Evolutionary conservation across 805 yeast species (phyloP).

Genomic region (Zygosaccharomyces lentus): DNA sequence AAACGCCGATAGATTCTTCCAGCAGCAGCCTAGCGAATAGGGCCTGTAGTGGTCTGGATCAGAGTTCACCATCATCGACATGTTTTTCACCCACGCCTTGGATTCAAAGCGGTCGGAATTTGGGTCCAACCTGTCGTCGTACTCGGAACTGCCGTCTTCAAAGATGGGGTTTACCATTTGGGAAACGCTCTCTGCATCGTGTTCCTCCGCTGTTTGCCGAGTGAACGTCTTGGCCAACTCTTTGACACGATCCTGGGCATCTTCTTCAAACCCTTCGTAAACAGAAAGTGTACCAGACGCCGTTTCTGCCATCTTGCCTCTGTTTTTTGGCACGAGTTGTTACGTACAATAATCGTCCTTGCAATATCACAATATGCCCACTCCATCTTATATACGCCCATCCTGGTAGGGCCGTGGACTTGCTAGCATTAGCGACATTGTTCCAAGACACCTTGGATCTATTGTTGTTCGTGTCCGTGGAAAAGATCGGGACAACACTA

Average conservation of each 20-base stretch:
- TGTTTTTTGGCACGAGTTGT: no score
- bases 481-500: no score
- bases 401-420: no score
- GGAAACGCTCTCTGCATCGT: neutral
- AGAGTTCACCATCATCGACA: constrained; percentile 47
- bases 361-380: no score
- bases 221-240: constrained; percentile 34
- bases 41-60: constrained; percentile 65
- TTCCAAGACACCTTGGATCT: no score
- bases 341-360: no score
- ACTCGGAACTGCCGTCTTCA: constrained; percentile 16
- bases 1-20: constrained; percentile 52
- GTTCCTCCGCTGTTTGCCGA: constrained; percentile 7
- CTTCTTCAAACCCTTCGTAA: constrained; percentile 38
- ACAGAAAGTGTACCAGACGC: constrained; percentile 4
- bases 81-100: constrained; percentile 63
- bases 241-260: constrained; percentile 36
- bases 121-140: constrained; percentile 53
- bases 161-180: neutral
- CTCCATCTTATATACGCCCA: no score
- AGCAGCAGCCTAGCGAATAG: constrained; percentile 54
- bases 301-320: neutral
- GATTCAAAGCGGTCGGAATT: constrained; percentile 53
- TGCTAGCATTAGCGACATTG: no score
- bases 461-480: no score